Evolutionary conservation across 2,329 filamentous ascomycete species (phyloP).

Genomic region (Aspergillus spinulosporus): DNA sequence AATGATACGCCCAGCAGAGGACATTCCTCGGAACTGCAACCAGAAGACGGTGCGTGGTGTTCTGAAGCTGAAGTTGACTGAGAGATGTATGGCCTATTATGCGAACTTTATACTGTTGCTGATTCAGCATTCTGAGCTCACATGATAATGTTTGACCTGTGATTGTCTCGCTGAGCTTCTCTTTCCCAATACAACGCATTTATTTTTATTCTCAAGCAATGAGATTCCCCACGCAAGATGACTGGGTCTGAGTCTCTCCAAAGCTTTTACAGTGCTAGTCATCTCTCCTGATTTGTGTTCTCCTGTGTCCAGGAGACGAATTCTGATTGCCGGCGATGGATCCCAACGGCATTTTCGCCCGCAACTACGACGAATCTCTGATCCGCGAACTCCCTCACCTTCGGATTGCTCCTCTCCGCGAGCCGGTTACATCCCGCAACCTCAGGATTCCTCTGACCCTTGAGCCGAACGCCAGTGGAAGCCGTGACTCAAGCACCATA

Average conservation of each 20-base stretch:
- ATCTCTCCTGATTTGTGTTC: conserved; percentile 15
- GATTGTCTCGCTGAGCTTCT: background rate
- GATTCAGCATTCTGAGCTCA: conserved; percentile 8
- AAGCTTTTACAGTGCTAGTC: conserved; percentile 5
- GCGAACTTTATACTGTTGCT: conserved; percentile 4
- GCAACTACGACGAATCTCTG: conserved; percentile 44
- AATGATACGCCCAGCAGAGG: background rate
- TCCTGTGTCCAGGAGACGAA: conserved; percentile 15
- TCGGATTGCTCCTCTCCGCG: conserved; percentile 50
- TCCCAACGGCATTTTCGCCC: conserved; percentile 31
- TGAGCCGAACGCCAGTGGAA: conserved; percentile 44
- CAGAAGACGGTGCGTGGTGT: background rate
- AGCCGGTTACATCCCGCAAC: conserved; percentile 45
- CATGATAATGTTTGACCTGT: background rate
- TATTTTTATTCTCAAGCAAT: background rate
- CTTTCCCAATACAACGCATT: background rate
- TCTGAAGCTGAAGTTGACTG: background rate
- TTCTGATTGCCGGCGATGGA: conserved; percentile 30
- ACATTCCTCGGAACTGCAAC: no score
- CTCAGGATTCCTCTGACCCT: conserved; percentile 47
- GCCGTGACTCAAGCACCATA: conserved; percentile 33
- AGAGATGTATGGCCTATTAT: background rate
- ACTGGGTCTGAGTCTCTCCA: background rate
- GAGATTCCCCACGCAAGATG: conserved; percentile 7
- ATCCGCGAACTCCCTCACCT: conserved; percentile 46